These are phyloP conservation scores for Colletotrichum melonis DNA, from an alignment of 2,329 filamentous ascomycete genomes.

Conservation along the genomic window DNA sequence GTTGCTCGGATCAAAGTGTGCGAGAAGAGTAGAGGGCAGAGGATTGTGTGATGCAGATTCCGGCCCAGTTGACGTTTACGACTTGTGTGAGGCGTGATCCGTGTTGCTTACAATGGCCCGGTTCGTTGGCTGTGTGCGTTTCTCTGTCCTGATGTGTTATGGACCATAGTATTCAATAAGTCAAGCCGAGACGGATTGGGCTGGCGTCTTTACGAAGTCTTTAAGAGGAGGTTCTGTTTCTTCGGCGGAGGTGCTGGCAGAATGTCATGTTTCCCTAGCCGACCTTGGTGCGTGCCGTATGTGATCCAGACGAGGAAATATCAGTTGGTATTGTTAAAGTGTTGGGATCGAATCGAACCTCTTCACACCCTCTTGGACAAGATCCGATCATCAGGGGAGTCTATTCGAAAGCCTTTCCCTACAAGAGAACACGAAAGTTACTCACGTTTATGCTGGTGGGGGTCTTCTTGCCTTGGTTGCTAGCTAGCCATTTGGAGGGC, in stretches of 20 bases:
- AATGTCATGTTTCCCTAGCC: neutral
- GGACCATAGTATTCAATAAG: neutral
- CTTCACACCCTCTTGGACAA: neutral
- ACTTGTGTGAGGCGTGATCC: too few relatives aligned
- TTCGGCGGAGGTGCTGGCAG: neutral
- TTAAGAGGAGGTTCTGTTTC: neutral
- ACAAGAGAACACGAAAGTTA: neutral
- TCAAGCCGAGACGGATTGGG: too few relatives aligned
- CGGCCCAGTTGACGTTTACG: too few relatives aligned
- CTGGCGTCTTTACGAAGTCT: neutral
- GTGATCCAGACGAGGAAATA: neutral
- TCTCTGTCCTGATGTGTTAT: neutral
- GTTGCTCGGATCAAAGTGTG: too few relatives aligned
- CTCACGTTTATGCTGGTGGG: neutral
- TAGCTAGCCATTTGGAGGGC: too few relatives aligned
- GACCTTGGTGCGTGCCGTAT: neutral
- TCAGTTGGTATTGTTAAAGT: neutral
- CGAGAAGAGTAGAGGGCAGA: too few relatives aligned
- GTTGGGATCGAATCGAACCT: neutral
- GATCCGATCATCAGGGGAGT: neutral
- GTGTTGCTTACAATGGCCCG: too few relatives aligned
- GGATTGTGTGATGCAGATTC: too few relatives aligned
- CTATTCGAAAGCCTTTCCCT: too few relatives aligned
- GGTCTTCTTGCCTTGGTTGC: neutral
- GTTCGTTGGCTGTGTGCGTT: neutral